phyloP scores from a whole-genome alignment of 768 basidiomycete genomes.

The Amanita polypyramis region DNA sequence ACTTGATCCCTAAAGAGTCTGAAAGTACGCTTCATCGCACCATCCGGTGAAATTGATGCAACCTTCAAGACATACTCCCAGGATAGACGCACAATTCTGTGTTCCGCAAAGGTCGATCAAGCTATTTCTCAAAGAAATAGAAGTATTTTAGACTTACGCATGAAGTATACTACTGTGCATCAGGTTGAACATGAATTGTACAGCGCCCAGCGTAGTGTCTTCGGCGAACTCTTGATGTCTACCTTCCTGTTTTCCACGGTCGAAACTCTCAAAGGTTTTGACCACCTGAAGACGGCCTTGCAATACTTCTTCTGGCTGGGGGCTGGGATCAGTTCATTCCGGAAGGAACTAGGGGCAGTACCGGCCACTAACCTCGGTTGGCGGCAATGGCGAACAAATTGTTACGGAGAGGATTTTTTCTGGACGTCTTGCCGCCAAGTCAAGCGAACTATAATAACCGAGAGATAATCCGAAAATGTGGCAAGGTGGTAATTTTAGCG shows the following conservation, averaged over 20 bases:
- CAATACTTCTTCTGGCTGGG: constrained; percentile 18
- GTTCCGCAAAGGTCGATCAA: not conserved
- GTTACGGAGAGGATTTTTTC: constrained; percentile 21
- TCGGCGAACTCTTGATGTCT: constrained; percentile 10
- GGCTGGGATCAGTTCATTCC: not conserved
- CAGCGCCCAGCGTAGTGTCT: constrained; percentile 14
- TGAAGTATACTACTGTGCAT: constrained; percentile 4
- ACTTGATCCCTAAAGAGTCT: not conserved
- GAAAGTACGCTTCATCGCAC: not conserved
- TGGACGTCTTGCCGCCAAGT: constrained; percentile 22
- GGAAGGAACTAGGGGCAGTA: not conserved
- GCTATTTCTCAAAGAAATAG: not conserved
- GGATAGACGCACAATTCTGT: not conserved
- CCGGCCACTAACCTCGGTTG: constrained; percentile 16
- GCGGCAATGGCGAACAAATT: constrained; percentile 25
- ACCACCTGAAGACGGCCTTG: constrained; percentile 19
- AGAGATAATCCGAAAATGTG: constrained; percentile 28
- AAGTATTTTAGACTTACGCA: constrained; percentile 5
- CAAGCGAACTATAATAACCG: constrained; percentile 22
- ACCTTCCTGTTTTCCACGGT: constrained; percentile 7
- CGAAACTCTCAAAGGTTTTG: constrained; percentile 15
- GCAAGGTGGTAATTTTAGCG: constrained; percentile 21
- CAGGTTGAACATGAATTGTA: constrained; percentile 11
- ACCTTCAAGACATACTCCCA: not conserved
- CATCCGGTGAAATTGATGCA: not conserved